Evolutionary conservation across 192 early-diverging fungal species (phyloP), one percentile per base, ranked within the genome.

Genomic region (Backusella westeae): DNA sequence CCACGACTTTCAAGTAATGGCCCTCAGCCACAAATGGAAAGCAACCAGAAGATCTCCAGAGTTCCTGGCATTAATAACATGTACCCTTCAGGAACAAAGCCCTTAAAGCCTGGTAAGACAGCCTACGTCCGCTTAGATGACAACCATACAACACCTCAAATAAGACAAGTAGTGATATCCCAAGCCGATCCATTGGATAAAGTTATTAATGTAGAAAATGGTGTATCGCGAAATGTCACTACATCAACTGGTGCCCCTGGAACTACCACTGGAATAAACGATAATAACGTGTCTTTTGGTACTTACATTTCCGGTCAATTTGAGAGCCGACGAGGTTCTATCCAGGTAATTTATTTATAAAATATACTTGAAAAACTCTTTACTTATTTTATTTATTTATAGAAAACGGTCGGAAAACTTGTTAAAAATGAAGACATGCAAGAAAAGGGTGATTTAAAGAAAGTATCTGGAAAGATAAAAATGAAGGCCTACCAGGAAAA

Each of bases 381-480:
- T 63, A 29, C 56, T 32, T 10, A 63, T 8, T 29, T 63, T 9
- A 63, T 63, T 63, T 23, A 63, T 14, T 12, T 29, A 23, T 63
- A 63, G 56, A 63, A 63, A 63, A 63, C 56, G 26, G 56, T 63
- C 12, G 56, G 56, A 14, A 63, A 63, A 23, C 56, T 63, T 63
- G 56, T 63, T 63, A 63, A 63, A 29, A 63, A 63, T 63, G 56
- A 63, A 14, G 21, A 23, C 3, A 26, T 63, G 56, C 21, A 63
- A 29, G 56, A 63, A 29, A 63, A 63, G 56, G 56, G 56, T 63
- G 56, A 63, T 63, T 63, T 63, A 23, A 63, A 63, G 23, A 63
- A 63, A 63, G 56, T 63, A 63, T 63, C 56, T 29, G 56, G 56
- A 63, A 63, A 63, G 56, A 63, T 63, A 63, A 63, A 63, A 29